phyloP scores from a whole-genome alignment of 1,139 yeast species.

The Debaryomycetaceae sp. region DNA sequence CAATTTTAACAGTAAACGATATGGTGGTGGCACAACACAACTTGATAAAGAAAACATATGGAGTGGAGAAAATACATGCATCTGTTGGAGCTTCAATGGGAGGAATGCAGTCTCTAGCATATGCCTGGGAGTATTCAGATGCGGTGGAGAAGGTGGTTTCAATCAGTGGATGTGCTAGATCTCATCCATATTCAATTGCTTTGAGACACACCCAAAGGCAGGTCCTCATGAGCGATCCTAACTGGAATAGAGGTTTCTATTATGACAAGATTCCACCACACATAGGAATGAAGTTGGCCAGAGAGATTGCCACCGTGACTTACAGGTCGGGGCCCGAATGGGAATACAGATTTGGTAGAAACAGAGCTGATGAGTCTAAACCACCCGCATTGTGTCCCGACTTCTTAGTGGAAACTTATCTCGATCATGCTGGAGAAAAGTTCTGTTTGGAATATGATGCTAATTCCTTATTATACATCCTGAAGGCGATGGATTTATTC shows the following conservation, averaged over 20 bases:
- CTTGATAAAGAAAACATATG: conserved; percentile 57
- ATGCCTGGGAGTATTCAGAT: conserved; percentile 79
- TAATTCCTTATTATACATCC: conserved; percentile 78
- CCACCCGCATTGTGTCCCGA: conserved; percentile 92
- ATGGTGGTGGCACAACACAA: conserved; percentile 88
- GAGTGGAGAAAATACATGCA: conserved; percentile 64
- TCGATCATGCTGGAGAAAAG: conserved; percentile 94
- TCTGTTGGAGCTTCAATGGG: conserved; percentile 95
- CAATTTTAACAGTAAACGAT: conserved; percentile 79
- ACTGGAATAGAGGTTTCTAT: conserved; percentile 91
- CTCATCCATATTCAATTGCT: conserved; percentile 93
- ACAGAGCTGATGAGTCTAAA: conserved; percentile 73
- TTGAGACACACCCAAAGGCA: conserved; percentile 92
- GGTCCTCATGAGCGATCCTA: conserved; percentile 89
- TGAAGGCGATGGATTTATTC: conserved; percentile 93
- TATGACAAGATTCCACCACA: conserved; percentile 82
- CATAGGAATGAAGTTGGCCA: conserved; percentile 89
- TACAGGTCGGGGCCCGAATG: conserved; percentile 96
- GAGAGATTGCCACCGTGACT: conserved; percentile 92
- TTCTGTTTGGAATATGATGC: conserved; percentile 91
- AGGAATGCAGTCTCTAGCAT: conserved; percentile 92
- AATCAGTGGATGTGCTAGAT: conserved; percentile 87
- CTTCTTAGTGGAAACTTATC: conserved; percentile 83
- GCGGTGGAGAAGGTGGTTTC: conserved; percentile 69
- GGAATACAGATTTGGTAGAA: conserved; percentile 89